Base-by-base conservation (phyloP, 345 rosid species). In the Syzygium aqueum region DNA sequence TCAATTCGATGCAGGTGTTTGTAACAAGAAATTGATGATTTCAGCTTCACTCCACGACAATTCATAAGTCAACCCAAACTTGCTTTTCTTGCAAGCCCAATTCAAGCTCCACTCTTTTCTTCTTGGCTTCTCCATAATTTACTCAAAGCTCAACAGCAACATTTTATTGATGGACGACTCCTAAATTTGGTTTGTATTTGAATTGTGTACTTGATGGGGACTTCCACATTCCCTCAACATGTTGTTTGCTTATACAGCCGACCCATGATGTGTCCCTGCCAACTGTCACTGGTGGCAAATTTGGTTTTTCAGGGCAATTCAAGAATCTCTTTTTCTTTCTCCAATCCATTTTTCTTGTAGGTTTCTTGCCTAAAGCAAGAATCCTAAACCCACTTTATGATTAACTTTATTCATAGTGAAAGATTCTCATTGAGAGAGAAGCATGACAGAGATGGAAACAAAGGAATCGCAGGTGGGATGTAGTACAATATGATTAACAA, bases 1-100 rank as follows among this genome's bases (percentile, higher is more conserved):
- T 28, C 85, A 22, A 51, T 50, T 78, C 49, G 19, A 73, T 37
- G 25, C 80, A 73, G 0, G 11, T 73, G 80, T 33, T 73, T 33
- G 61, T 33, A 13, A 52, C 85, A 84, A 37, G 85, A 84, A 17
- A 52, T 51, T 37, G 85, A 53, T 84, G 14, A 84, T 51, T 51
- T 51, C n/a, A 33, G 27, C 53, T 50, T 84, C 85, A 84, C 53
- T 50, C 85, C 85, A 14, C 52, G 57, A 28, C 53, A 51, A 13
- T 51, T 50, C n/a, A 84, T n/a, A 7, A 7, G 56, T 53, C 80
- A 73, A 73, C 50, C 84, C 51, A 19, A 37, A 8, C 85, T 87
- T 84, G 40, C 89, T 84, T 89, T 22, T 57, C 53, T 43, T 87
- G 83, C 82, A 67, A 87, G 77, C 80, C 77, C 86, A 83, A 37